phyloP scores from a whole-genome alignment of 2,329 filamentous ascomycete genomes.

The Calonectria montana region DNA sequence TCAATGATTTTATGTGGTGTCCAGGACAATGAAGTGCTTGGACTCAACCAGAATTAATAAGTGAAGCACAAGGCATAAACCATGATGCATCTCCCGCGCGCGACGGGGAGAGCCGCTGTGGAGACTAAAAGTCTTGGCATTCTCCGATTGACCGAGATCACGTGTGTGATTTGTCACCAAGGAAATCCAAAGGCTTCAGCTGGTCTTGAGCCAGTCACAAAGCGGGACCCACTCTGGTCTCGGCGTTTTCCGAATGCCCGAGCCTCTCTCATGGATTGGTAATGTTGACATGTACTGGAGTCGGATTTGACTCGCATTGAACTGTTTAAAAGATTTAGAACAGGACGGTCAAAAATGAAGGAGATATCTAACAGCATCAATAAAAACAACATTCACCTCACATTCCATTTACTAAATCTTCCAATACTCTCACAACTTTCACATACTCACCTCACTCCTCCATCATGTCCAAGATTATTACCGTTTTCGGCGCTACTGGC shows the following conservation, averaged over 20 bases:
- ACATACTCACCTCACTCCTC: background rate
- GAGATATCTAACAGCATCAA: background rate
- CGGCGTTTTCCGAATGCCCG: slow-evolving; percentile 7
- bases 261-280: background rate
- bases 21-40: no score
- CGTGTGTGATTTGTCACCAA: background rate
- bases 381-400: background rate
- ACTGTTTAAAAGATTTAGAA: background rate
- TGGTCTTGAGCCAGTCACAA: background rate
- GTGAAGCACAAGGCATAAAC: no score
- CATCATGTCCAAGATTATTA: slow-evolving; percentile 44
- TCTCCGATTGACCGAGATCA: background rate
- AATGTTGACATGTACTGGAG: background rate
- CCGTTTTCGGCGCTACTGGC: slow-evolving; percentile 61
- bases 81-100: no score
- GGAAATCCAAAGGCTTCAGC: background rate
- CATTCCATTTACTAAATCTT: background rate
- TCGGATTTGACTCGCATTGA: background rate
- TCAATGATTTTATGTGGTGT: no score
- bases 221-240: background rate
- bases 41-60: no score
- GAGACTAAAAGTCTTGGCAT: background rate
- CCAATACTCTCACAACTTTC: background rate
- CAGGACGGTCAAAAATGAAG: background rate
- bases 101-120: background rate